Evolutionary conservation across 2,329 filamentous ascomycete species (phyloP).

Genomic region (Westerdykella sp.): DNA sequence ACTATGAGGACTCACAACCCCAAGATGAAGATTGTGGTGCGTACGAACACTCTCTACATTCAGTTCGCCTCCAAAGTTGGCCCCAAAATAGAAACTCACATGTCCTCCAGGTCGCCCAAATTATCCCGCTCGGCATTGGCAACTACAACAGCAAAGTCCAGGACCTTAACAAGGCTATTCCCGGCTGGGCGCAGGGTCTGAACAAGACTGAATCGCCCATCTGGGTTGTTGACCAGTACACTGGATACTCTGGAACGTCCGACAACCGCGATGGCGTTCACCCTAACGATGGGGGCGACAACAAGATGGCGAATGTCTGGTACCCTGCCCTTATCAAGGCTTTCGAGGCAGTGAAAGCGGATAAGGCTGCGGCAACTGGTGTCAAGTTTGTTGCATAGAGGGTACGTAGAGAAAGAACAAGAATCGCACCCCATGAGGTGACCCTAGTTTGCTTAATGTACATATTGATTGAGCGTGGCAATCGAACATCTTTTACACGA

Average conservation of each 20-base stretch:
- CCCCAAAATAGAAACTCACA: not conserved
- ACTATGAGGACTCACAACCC: constrained; percentile 39
- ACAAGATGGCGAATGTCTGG: constrained; percentile 37
- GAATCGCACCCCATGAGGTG: too few species aligned
- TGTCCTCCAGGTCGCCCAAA: constrained; percentile 36
- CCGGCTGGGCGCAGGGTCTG: constrained; percentile 35
- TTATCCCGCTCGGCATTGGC: constrained; percentile 31
- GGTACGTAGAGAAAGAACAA: too few species aligned
- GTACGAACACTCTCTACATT: constrained; percentile 9
- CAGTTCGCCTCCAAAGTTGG: not conserved
- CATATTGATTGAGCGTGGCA: too few species aligned
- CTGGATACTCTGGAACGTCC: constrained; percentile 28
- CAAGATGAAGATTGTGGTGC: constrained; percentile 41
- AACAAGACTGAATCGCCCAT: constrained; percentile 38
- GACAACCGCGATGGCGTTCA: constrained; percentile 39
- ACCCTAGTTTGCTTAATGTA: too few species aligned
- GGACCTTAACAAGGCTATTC: constrained; percentile 36
- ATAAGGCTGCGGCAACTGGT: constrained; percentile 9
- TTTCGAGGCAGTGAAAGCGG: constrained; percentile 16
- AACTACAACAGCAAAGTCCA: constrained; percentile 36
- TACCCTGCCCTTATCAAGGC: constrained; percentile 23
- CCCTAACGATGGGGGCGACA: constrained; percentile 38
- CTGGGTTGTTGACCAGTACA: constrained; percentile 42
- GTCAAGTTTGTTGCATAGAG: constrained; percentile 11
- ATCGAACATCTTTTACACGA: too few species aligned